Evolutionary conservation across 129 eudicot genomes (phyloP).

Genomic region (Scalesia atractyloides): DNA sequence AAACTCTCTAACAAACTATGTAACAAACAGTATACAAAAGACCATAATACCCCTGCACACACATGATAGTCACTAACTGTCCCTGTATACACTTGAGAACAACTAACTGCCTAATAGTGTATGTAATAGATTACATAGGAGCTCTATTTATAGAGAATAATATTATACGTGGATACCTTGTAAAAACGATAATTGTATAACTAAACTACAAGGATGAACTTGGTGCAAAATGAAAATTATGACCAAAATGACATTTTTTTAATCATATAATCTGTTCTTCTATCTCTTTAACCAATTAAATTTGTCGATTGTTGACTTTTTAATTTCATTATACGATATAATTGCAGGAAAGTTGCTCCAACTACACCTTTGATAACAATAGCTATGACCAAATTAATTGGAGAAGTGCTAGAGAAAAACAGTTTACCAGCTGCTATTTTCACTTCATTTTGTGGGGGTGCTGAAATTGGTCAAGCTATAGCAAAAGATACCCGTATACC

Average conservation of each 20-base stretch:
- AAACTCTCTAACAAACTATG: too few relatives aligned
- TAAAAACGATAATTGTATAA: too few relatives aligned
- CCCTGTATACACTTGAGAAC: too few relatives aligned
- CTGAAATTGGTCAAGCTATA: constrained; percentile 97
- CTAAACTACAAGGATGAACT: not conserved
- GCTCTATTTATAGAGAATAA: too few relatives aligned
- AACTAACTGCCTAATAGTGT: too few relatives aligned
- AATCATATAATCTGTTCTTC: constrained; percentile 2
- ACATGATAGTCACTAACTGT: too few relatives aligned
- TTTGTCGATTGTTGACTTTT: not conserved
- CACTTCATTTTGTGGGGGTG: constrained; percentile 94
- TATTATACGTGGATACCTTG: too few relatives aligned
- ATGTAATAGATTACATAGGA: too few relatives aligned
- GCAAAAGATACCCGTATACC: constrained; percentile 88
- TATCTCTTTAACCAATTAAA: not conserved
- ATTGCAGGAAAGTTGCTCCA: constrained; percentile 96
- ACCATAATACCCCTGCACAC: too few relatives aligned
- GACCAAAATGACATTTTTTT: constrained; percentile 3
- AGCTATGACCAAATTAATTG: constrained; percentile 80
- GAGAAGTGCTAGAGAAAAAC: constrained; percentile 80
- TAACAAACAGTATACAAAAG: too few relatives aligned
- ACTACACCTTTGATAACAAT: constrained; percentile 93
- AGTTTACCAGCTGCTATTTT: constrained; percentile 85
- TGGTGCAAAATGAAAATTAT: constrained; percentile 1
- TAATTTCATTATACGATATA: constrained; percentile 6